Evolutionary conservation across 176 grass and related monocot species (phyloP).

Genomic region (Bromus sterilis): DNA sequence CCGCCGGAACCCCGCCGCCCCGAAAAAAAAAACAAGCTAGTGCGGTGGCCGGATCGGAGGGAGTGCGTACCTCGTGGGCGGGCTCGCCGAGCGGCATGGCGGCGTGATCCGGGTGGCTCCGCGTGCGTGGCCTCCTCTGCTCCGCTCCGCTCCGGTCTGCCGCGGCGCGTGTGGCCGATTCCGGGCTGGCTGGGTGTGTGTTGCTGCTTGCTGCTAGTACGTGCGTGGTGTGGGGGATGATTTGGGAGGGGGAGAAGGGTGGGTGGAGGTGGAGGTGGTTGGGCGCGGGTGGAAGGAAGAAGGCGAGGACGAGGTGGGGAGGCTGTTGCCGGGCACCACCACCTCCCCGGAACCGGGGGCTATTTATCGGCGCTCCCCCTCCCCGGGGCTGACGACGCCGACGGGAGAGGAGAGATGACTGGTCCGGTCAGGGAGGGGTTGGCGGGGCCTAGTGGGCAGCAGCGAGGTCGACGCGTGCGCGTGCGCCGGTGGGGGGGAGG

Average conservation of each 20-base stretch:
- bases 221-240: not conserved
- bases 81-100: slow-evolving; percentile 47
- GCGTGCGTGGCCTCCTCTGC: not conserved
- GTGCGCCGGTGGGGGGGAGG: too few relatives aligned
- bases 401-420: not conserved
- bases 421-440: not conserved
- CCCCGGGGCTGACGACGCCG: not conserved
- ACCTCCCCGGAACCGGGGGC: not conserved
- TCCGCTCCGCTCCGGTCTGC: not conserved
- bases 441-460: not conserved
- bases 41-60: not conserved
- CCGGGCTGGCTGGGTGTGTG: too few relatives aligned
- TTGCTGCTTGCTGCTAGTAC: not conserved
- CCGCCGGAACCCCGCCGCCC: not conserved
- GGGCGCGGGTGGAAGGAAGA: not conserved
- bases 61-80: slow-evolving; percentile 25
- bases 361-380: slow-evolving; percentile 32
- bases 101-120: slow-evolving; percentile 15
- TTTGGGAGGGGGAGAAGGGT: not conserved
- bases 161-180: not conserved
- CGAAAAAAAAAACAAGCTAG: not conserved
- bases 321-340: slow-evolving; percentile 4
- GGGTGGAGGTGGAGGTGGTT: slow-evolving; percentile 17
- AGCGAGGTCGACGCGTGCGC: slow-evolving; percentile 1
- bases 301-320: not conserved